Evolutionary conservation across 208 protist genomes (phyloP), one percentile per base, ranked within the genome.

Genomic region (Strigomonas culicis): DNA sequence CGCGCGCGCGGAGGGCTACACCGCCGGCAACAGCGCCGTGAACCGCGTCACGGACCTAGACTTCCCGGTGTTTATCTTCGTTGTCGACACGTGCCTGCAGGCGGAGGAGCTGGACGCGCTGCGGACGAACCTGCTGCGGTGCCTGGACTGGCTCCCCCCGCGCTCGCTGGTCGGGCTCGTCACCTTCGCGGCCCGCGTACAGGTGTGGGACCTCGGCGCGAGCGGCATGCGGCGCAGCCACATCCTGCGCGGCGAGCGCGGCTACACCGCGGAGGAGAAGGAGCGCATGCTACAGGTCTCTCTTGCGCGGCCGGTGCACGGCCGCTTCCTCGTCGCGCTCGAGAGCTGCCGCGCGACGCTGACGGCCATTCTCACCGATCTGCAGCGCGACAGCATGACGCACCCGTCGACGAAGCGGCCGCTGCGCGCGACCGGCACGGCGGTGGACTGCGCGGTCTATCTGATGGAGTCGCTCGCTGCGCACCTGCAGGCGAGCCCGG

Each of bases 101-200:
- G 55, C 71, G 1, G 93, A 97, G 28, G 98, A 99, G 65, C 72
- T 99, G 44, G 67, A 86, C 41, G 83, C 88, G 8, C 75, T 99
- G 19, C 97, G 96, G 59, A 83, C 89, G 39, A 84, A 95, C 30
- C 80, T 99, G 32, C 59, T 94, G 41, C 75, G 90, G 72, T 95
- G 80, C 8, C 79, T 99, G n/a, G 81, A 86, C 50, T 83, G 97
- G 36, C 72, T 99, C 24, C 98, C 98, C 7, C 70, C 86, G 50
- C 82, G 97, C 64, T 84, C 98, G 0, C 79, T 98, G 17, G 92
- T 99, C 22, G 98, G 98, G 19, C 78, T 99, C 19, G 97, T 99
- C 60, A 98, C 98, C 1, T 99, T 98, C 71, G 98, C 98, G 19
- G 88, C 94, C 7, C 97, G 84, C 27, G 89, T 98, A 49, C 63